These are phyloP conservation scores for Fimicolochytrium jonesii DNA, from an alignment of 192 early-diverging fungal genomes.

Conservation along the genomic window DNA sequence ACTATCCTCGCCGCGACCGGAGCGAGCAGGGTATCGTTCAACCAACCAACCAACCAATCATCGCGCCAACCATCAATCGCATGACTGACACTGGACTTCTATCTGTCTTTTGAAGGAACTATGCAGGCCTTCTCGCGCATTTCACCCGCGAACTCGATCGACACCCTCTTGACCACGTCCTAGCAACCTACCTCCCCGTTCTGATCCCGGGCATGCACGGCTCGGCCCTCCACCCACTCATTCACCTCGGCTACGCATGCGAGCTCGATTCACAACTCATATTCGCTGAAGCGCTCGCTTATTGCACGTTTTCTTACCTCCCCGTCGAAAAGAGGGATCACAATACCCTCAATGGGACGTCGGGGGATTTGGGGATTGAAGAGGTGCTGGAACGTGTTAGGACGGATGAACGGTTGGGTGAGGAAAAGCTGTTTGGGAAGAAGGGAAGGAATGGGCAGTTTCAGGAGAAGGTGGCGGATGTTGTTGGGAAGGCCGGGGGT, in stretches of 20 bases:
- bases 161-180: not conserved
- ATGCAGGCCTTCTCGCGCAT: not conserved
- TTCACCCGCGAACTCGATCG: not conserved
- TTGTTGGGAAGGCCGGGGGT: not conserved
- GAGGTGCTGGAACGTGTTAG: not conserved
- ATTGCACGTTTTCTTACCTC: conserved; percentile 7
- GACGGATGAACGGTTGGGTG: not conserved
- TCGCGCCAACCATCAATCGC: no score
- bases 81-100: no score
- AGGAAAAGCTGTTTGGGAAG: not conserved
- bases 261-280: conserved; percentile 7
- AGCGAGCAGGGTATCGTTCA: no score
- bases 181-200: not conserved
- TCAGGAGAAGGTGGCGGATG: not conserved
- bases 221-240: conserved; percentile 11
- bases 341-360: not conserved
- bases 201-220: not conserved
- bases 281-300: conserved; percentile 14
- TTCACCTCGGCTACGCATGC: conserved; percentile 14
- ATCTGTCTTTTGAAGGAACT: not conserved
- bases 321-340: not conserved
- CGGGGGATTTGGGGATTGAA: not conserved
- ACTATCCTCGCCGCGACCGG: no score
- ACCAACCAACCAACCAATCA: no score
- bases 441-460: not conserved